phyloP scores from a whole-genome alignment of 2,329 filamentous ascomycete genomes.

The Septoria linicola region DNA sequence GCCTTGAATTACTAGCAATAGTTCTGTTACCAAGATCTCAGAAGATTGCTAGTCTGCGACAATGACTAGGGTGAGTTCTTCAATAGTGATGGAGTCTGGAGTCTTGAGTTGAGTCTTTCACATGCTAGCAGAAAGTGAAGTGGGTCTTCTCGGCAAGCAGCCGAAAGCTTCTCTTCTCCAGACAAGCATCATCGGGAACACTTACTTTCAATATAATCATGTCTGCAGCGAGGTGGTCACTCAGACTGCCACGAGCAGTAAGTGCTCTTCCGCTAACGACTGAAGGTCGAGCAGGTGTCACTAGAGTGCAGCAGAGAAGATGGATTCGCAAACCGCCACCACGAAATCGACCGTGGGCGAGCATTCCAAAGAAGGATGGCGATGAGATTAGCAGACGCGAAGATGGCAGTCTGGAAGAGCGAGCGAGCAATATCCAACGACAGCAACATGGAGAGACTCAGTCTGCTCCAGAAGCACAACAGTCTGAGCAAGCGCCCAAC shows the following conservation, averaged over 20 bases:
- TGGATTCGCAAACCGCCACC: conserved; percentile 25
- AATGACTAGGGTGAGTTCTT: no score
- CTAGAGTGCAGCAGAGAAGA: conserved; percentile 21
- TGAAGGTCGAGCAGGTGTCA: neutral
- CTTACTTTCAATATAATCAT: conserved; percentile 10
- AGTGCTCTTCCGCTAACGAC: neutral
- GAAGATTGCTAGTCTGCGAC: no score
- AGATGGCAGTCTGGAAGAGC: neutral
- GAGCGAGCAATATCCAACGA: neutral
- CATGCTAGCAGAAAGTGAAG: neutral
- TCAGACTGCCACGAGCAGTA: conserved; percentile 20
- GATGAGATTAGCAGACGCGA: neutral
- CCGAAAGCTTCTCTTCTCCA: conserved; percentile 6
- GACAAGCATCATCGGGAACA: neutral
- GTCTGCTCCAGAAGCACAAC: conserved; percentile 8
- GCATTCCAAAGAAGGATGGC: conserved; percentile 9
- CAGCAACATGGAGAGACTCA: conserved; percentile 4
- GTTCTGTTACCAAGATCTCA: no score
- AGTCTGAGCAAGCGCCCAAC: conserved; percentile 20
- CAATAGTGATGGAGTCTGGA: no score
- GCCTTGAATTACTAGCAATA: no score
- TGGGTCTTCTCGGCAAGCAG: neutral
- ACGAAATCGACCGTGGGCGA: conserved; percentile 23
- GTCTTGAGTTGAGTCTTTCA: no score
- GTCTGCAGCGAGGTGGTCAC: conserved; percentile 23